Evolutionary conservation across 192 early-diverging fungal species (phyloP).

Genomic region (Umbelopsis ramanniana): DNA sequence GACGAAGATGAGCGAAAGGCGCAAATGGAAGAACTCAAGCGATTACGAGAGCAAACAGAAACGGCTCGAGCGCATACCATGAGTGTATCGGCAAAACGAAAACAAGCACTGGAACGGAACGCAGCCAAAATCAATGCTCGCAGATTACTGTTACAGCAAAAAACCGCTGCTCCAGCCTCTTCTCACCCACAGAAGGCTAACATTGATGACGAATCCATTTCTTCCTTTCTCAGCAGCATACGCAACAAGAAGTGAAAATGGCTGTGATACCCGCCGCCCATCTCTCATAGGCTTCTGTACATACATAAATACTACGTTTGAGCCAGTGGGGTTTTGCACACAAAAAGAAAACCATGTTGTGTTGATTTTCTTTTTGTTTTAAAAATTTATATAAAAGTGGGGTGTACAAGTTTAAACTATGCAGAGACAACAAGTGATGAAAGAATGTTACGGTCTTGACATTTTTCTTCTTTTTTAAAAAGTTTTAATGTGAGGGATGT

Average conservation of each 20-base stretch:
- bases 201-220: background rate
- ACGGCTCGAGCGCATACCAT: slow-evolving; percentile 41
- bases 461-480: too few species aligned
- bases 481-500: too few species aligned
- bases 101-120: slow-evolving; percentile 29
- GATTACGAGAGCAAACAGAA: slow-evolving; percentile 57
- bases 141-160: slow-evolving; percentile 1
- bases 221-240: background rate
- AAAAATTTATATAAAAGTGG: too few species aligned
- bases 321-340: too few species aligned
- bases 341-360: too few species aligned
- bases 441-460: background rate
- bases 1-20: slow-evolving; percentile 60
- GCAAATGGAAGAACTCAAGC: slow-evolving; percentile 65
- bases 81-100: slow-evolving; percentile 46
- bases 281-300: background rate
- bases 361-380: too few species aligned
- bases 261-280: too few species aligned
- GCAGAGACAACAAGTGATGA: background rate
- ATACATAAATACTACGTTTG: too few species aligned
- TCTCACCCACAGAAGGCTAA: background rate
- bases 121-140: slow-evolving; percentile 31
- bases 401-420: too few species aligned
- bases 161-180: background rate
- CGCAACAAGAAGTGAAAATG: background rate